A percentile compares a stretch with the other conserved stretches of the same genome.
phyloP scores from a whole-genome alignment of 2,329 filamentous ascomycete species.

The Exophiala phaeomuriformis region DNA sequence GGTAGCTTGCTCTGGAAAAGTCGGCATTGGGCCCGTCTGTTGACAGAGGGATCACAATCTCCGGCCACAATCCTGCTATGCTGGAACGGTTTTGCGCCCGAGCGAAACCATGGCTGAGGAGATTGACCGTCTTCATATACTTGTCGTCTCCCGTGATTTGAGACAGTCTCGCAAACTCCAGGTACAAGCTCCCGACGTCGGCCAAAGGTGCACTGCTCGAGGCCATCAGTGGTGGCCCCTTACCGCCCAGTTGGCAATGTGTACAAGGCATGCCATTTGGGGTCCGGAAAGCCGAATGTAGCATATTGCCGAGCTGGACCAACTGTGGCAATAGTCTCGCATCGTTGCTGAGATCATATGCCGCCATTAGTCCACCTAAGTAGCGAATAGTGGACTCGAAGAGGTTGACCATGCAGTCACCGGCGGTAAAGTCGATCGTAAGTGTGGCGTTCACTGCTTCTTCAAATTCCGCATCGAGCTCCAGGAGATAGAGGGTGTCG shows the following conservation, averaged over 20 bases:
- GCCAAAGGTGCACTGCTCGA: conserved; percentile 6
- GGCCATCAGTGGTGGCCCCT: neutral
- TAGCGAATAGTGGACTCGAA: conserved; percentile 49
- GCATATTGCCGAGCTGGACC: conserved; percentile 48
- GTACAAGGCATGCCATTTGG: conserved; percentile 27
- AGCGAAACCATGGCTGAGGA: conserved; percentile 31
- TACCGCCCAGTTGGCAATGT: conserved; percentile 6
- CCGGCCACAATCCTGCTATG: conserved; percentile 36
- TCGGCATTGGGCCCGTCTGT: neutral
- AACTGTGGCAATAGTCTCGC: conserved; percentile 45
- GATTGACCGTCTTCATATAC: conserved; percentile 34
- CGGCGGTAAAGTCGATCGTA: conserved; percentile 47
- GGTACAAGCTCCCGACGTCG: conserved; percentile 15
- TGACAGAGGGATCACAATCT: conserved; percentile 21
- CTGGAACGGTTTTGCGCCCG: conserved; percentile 26
- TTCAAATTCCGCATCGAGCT: conserved; percentile 49
- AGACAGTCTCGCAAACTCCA: conserved; percentile 21
- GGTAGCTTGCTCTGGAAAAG: neutral
- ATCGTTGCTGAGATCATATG: conserved; percentile 48
- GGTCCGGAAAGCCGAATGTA: conserved; percentile 41
- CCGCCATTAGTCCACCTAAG: conserved; percentile 47
- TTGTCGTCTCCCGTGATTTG: conserved; percentile 34
- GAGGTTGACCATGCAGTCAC: conserved; percentile 35
- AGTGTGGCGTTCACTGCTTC: conserved; percentile 46
- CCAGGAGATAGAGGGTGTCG: conserved; percentile 59